These are phyloP conservation scores for Cercospora sp. DNA, from an alignment of 2,329 filamentous ascomycete genomes.

Conservation along the genomic window DNA sequence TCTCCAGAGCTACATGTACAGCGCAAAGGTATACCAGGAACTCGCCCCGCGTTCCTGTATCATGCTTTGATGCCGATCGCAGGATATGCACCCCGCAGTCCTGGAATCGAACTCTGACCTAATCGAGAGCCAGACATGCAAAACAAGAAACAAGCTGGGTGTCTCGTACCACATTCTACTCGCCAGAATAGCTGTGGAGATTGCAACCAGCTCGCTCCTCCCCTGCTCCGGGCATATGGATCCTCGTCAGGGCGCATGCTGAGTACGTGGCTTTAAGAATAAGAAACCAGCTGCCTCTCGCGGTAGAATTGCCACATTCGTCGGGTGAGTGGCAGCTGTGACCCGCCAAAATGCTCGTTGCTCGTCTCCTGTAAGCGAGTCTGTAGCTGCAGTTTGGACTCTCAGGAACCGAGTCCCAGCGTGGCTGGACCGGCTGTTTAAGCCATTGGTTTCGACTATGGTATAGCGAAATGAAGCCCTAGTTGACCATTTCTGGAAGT, in stretches of 20 bases:
- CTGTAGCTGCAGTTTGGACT: not conserved
- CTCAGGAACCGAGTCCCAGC: not conserved
- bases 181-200: not conserved
- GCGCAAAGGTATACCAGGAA: not conserved
- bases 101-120: not conserved
- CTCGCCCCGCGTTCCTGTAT: not conserved
- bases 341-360: not conserved
- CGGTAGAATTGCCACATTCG: not conserved
- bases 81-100: not conserved
- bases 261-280: not conserved
- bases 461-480: conserved; percentile 4
- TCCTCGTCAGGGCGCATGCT: not conserved
- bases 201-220: not conserved
- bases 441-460: not conserved
- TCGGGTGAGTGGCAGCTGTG: not conserved
- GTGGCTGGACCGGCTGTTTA: not conserved
- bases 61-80: not conserved
- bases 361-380: not conserved
- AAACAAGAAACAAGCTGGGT: conserved; percentile 6
- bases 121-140: not conserved
- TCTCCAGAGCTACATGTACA: not conserved
- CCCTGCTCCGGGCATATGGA: not conserved
- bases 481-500: conserved; percentile 1
- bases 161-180: not conserved
- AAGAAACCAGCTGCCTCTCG: not conserved